Base-by-base conservation (phyloP, 495 filamentous ascomycete species). In the Pyronema omphalodes region DNA sequence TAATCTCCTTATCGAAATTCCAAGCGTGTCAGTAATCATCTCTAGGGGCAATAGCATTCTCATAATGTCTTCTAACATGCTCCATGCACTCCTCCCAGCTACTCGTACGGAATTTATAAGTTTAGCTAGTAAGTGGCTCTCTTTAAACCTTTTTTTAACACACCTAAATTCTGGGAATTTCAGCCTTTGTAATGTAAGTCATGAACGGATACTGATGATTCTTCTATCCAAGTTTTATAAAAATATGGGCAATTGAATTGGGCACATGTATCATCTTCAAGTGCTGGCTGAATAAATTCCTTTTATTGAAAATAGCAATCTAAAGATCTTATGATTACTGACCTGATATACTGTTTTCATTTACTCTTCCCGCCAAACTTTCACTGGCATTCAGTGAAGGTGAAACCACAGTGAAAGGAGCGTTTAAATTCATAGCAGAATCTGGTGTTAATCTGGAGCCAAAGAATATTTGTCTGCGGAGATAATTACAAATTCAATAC, bases 331-430 rank as follows among this genome's bases (percentile, higher is more conserved):
- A n/a, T n/a, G n/a, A n/a, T n/a, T n/a, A n/a, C n/a, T n/a, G n/a
- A n/a, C n/a, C n/a, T n/a, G n/a, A n/a, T n/a, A n/a, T n/a, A n/a
- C n/a, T n/a, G 79, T 67, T 93, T 89, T 88, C 88, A 94, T 65
- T 95, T 88, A 61, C 91, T 93, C 67, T 93, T 93, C 36, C 83
- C 86, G 7, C 77, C 79, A 62, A 95, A 94, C 0, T 76, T 85
- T 56, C 81, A 84, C 7, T 69, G 66, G 66, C 88, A 95, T 9
- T 83, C 85, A 58, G 88, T 89, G 45, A 76, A 77, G 7, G 76
- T 67, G 67, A 93, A 87, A 55, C 80, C 80, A 70, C 88, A 94
- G 45, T 71, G 69, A 64, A 87, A 93, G 0, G 80, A 77, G 4
- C 83, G 79, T 3, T 71, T 12, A 6, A 12, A 12, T 41, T 12